Base-by-base conservation (phyloP, 345 rosid genomes). In the Hibiscus trionum region DNA sequence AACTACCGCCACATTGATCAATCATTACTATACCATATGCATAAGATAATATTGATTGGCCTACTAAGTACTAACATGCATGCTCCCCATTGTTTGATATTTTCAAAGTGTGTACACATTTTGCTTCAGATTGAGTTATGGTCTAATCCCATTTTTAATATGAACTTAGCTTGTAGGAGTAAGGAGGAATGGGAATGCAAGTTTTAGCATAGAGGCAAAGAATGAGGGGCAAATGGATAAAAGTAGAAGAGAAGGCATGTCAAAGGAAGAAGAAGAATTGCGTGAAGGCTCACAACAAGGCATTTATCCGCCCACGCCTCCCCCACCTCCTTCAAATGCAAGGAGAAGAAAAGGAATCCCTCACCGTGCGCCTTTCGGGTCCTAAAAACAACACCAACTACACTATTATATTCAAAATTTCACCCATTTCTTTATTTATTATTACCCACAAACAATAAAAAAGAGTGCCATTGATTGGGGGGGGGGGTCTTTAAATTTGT, bases 291-390 rank as follows among this genome's bases (percentile, higher is more conserved):
- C 84, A 77, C 82, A 86, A 72, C 80, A 86, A 78, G 88, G 79
- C 86, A 83, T 78, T 59, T 80, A 86, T 79, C 80, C 86, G 68
- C 75, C 82, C 77, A 85, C 88, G 76, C 87, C 82, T 81, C 82
- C 81, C 70, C 86, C 88, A 67, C 84, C 86, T 64, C 84, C 82
- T 77, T 83, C 93, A 44, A 84, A 73, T 73, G 82, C 84, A 80
- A 88, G 96, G 58, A 85, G 98, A 76, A 86, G 98, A 77, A 93
- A 93, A 85, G 98, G 97, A 76, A 83, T 87, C 55, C 97, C 98
- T 71, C 97, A 78, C 39, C 81, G 98, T 78, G 93, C 98, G 58
- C 96, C 98, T 66, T 86, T 87, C 82, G 86, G 85, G 10, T 86
- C 96, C 77, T 92, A 80, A 80, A 27, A 27, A 33, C 21, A n/a